Percentiles rank a stretch among this genome's conserved stretches.
Evolutionary conservation across 495 filamentous ascomycete genomes (phyloP).

Genomic region (Hyaloscypha bicolor): DNA sequence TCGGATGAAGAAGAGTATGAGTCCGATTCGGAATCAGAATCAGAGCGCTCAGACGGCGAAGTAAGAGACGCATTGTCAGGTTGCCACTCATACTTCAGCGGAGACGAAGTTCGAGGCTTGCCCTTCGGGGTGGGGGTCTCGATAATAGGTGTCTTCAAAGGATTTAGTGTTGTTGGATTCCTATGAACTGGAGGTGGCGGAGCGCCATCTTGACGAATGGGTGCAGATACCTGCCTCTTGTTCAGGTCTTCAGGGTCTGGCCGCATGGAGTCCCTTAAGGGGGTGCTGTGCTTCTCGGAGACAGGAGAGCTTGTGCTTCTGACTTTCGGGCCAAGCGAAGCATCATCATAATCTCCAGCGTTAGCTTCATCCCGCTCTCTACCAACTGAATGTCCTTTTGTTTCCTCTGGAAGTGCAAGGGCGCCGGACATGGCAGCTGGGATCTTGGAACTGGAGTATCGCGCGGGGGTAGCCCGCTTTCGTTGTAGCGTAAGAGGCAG

Average conservation of each 20-base stretch:
- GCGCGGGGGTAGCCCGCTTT: not conserved
- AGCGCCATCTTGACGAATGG: slow-evolving; percentile 28
- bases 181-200: slow-evolving; percentile 53
- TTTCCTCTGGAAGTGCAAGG: not conserved
- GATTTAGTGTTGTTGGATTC: slow-evolving; percentile 40
- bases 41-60: slow-evolving; percentile 29
- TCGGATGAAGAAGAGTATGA: slow-evolving; percentile 51
- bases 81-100: slow-evolving; percentile 96
- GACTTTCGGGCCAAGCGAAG: too few species aligned
- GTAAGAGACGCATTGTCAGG: slow-evolving; percentile 75
- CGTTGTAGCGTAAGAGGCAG: not conserved
- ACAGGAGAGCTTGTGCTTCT: not conserved
- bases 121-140: slow-evolving; percentile 41
- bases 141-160: slow-evolving; percentile 50
- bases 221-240: slow-evolving; percentile 39
- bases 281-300: slow-evolving; percentile 15
- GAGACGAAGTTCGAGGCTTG: slow-evolving; percentile 78
- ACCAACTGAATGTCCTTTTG: not conserved
- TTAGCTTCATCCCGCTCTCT: too few species aligned
- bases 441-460: not conserved
- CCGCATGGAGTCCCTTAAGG: slow-evolving; percentile 24
- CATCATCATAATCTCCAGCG: not conserved
- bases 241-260: slow-evolving; percentile 29
- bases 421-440: slow-evolving; percentile 2
- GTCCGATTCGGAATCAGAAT: slow-evolving; percentile 45